phyloP scores from a whole-genome alignment of 306 rosid genomes.

The Begonia loranthoides region DNA sequence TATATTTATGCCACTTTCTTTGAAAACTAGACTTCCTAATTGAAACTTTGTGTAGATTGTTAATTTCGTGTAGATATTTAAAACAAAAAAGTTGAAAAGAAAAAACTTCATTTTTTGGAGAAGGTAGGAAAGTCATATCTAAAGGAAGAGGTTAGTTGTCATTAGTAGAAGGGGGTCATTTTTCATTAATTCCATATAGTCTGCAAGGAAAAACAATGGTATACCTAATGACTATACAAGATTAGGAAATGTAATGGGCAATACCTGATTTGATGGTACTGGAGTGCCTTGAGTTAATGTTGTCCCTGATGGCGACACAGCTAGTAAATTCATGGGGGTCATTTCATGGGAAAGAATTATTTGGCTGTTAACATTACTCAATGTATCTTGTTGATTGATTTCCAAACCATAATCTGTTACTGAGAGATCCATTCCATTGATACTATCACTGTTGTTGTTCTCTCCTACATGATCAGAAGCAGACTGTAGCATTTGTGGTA shows the following conservation, averaged over 20 bases:
- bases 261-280: constrained; percentile 21
- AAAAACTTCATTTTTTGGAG: too few relatives aligned
- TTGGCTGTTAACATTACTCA: constrained; percentile 12
- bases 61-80: too few relatives aligned
- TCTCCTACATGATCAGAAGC: constrained; percentile 11
- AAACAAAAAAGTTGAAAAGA: too few relatives aligned
- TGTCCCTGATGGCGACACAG: constrained; percentile 13
- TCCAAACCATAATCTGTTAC: constrained; percentile 15
- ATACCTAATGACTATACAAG: too few relatives aligned
- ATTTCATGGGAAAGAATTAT: constrained; percentile 19
- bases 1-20: too few relatives aligned
- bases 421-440: constrained; percentile 8
- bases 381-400: constrained; percentile 25
- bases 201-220: too few relatives aligned
- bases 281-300: constrained; percentile 8
- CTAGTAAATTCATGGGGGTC: constrained; percentile 12
- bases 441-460: constrained; percentile 11
- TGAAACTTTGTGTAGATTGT: too few relatives aligned
- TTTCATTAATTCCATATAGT: too few relatives aligned
- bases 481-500: neutral
- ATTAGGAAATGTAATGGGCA: neutral
- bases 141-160: too few relatives aligned
- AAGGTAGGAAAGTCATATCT: too few relatives aligned
- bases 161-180: too few relatives aligned
- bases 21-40: too few relatives aligned